Evolutionary conservation across 2,329 filamentous ascomycete species (phyloP), one percentile per base, ranked within the genome.

Genomic region (Metarhizium brunneum): DNA sequence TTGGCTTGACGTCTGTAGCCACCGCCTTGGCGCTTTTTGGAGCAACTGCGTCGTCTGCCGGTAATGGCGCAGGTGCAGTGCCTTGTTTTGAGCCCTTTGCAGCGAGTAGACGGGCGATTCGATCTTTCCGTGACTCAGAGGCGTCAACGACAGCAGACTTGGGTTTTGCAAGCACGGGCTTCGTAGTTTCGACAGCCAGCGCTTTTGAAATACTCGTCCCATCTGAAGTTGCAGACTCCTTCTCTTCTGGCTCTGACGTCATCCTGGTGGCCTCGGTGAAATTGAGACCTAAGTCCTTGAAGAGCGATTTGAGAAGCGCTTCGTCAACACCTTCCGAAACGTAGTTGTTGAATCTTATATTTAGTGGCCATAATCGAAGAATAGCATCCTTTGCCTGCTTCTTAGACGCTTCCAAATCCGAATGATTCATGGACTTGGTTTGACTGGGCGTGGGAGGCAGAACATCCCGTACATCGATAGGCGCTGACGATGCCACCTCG

Each of bases 31-130:
- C 25, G 18, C 57, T 53, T 3, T 38, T 20, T 38, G 57, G 25
- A 8, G 51, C 18, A 16, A 57, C n/a, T 25, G 56, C 42, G 30
- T 56, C 50, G 16, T 59, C 36, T 4, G 62, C 50, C 14, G 36
- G 38, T 29, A 53, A 13, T 25, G 56, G 50, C 14, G 60, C 50
- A 1, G 56, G 54, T 32, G 66, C 54, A 30, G 62, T 58, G 30
- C 63, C 47, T 55, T 64, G 53, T 38, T 85, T 87, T 38, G 82
- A 81, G 53, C 79, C 80, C 67, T 88, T 91, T 1, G 82, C 84
- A n/a, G 88, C 88, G 54, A 91, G 76, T 55, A 91, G 78, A 51
- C 86, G 83, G 4, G 88, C 87, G 57, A 92, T 89, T 47, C 88
- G 83, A 60, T 90, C 87, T 62, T 88, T 89, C 25, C 88, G 80